Evolutionary conservation across 768 basidiomycete genomes (phyloP).

Genomic region (Boletus sensibilis): DNA sequence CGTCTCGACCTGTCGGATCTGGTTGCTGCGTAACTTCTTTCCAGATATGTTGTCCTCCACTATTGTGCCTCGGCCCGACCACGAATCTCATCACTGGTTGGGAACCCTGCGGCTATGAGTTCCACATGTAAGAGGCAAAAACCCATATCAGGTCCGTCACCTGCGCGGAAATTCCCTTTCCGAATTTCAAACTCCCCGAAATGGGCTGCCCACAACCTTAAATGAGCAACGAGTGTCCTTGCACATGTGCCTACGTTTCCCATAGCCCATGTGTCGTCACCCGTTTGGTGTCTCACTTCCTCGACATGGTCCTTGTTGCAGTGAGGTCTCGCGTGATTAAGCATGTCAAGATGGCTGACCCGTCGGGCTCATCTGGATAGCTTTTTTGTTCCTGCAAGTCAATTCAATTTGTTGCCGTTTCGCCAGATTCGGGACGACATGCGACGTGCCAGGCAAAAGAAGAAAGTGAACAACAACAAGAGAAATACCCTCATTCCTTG

Average conservation of each 20-base stretch:
- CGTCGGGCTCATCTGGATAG: neutral
- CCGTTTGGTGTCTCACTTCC: constrained; percentile 17
- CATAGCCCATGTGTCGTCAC: constrained; percentile 6
- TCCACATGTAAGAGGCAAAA: constrained; percentile 12
- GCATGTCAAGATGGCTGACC: constrained; percentile 4
- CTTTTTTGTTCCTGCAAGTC: neutral
- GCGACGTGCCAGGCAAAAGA: constrained; percentile 10
- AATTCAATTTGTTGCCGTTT: constrained; percentile 11
- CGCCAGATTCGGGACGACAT: constrained; percentile 8
- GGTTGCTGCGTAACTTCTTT: constrained; percentile 23
- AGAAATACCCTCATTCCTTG: neutral
- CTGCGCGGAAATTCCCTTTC: constrained; percentile 16
- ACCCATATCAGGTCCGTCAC: constrained; percentile 9
- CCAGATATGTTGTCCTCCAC: constrained; percentile 29
- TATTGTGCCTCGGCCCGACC: constrained; percentile 19
- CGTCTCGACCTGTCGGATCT: constrained; percentile 31
- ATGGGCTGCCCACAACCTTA: constrained; percentile 6
- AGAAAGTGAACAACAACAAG: neutral
- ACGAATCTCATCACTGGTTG: constrained; percentile 7
- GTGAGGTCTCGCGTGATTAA: constrained; percentile 4
- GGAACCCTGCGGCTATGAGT: constrained; percentile 11
- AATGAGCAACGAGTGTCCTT: constrained; percentile 4
- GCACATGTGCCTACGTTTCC: constrained; percentile 11
- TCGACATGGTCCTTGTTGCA: constrained; percentile 25
- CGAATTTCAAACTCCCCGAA: constrained; percentile 25